Conservation (phyloP, 768 basidiomycete genomes). For the Gloeostereum incarnatum region DNA sequence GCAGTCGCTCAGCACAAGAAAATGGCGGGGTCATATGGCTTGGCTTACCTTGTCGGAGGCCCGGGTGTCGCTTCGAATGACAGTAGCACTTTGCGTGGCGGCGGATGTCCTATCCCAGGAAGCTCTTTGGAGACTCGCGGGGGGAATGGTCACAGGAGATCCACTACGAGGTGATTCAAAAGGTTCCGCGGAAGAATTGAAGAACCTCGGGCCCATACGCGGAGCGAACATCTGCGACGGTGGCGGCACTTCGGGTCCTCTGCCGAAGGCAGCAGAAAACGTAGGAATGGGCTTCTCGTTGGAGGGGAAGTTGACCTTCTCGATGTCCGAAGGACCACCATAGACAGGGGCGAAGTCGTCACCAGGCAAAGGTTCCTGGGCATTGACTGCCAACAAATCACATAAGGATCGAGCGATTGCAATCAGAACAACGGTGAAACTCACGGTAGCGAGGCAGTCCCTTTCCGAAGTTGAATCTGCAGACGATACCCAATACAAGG, state of each 20-base stretch:
- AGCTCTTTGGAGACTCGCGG: conserved; percentile 12
- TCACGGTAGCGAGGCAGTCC: conserved; percentile 59
- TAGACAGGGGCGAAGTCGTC: conserved; percentile 27
- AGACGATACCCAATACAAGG: conserved; percentile 54
- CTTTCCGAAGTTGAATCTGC: conserved; percentile 70
- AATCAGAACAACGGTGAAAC: conserved; percentile 13
- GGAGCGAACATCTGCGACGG: conserved; percentile 29
- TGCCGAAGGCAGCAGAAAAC: conserved; percentile 31
- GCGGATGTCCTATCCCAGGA: neutral
- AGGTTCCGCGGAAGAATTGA: conserved; percentile 26
- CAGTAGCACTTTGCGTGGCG: too few species aligned
- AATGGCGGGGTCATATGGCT: too few species aligned
- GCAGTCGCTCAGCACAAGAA: conserved; percentile 30
- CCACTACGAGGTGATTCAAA: conserved; percentile 22
- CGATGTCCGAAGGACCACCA: conserved; percentile 25
- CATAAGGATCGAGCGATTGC: conserved; percentile 7
- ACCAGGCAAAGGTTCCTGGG: conserved; percentile 38
- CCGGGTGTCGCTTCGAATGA: neutral
- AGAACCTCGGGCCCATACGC: conserved; percentile 39
- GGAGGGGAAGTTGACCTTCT: conserved; percentile 60
- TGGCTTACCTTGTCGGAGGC: too few species aligned
- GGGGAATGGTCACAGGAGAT: conserved; percentile 20
- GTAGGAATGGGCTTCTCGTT: conserved; percentile 44
- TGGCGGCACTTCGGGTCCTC: conserved; percentile 22
- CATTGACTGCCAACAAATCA: conserved; percentile 34